Evolutionary conservation across 345 rosid genomes (phyloP), one percentile per base, ranked within the genome.

Genomic region (Brassica juncea): DNA sequence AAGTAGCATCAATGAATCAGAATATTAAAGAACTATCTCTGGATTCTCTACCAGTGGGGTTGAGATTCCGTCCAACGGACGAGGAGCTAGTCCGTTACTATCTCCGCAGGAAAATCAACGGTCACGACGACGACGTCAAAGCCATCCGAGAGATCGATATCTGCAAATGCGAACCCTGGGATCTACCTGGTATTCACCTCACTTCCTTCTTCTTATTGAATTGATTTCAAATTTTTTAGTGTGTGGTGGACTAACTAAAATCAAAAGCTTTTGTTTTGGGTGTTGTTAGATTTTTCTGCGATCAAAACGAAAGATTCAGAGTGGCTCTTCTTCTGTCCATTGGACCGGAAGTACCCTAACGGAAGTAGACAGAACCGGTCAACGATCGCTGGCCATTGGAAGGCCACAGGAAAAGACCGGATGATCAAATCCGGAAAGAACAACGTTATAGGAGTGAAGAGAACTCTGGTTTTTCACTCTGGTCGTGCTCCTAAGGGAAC

Each of bases 281-380:
- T 23, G 25, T 0, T 23, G 25, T 23, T 54, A 93, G 91, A 62
- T 74, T 79, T 85, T 15, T 93, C 99, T 0, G 88, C 81, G 10
- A 84, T 95, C 4, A 76, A 58, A 66, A 82, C 91, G 1, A 83
- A 58, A 6, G 97, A 95, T 77, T 85, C 84, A 3, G 98, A 95
- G 72, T 95, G 99, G 99, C 94, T 95, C 84, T 95, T 91, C 83
- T 95, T 95, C 88, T 95, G 97, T 77, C 97, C 99, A 2, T 72
- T 85, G 69, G 98, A 95, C 66, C 86, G 97, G 39, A 95, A 95
- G 88, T 91, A 95, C 68, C 98, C 97, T 0, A 91, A 80, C 34
- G 98, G 99, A 37, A 84, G 72, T 7, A 82, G 97, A 72, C 85
- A 87, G 86, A 95, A 95, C 81, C 81, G 99, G 37, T 98, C 99